Base-by-base conservation (phyloP, 139 green algal genomes). In the Chlamydomonas eustigma region DNA sequence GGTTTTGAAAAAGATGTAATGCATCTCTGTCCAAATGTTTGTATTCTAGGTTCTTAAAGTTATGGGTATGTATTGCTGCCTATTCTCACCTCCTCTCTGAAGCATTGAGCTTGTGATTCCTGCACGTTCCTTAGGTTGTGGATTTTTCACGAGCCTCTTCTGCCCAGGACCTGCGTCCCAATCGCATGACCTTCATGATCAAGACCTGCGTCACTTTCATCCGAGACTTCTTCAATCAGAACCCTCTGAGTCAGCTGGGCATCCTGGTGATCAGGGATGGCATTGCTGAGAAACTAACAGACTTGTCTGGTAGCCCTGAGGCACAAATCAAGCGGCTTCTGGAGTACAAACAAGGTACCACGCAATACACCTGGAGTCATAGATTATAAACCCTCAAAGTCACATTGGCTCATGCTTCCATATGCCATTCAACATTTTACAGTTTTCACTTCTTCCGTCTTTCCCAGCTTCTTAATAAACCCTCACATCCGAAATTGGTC, bases 211-310 rank as follows among this genome's bases (percentile, higher is more conserved):
- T 88, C 64, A 75, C 66, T 12, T 98, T 98, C 76, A 82, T 98
- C 6, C 83, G 89, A 5, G 80, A 93, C 66, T 99, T 97, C 82
- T 99, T 99, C 71, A 94, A 99, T 78, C 85, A 93, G 80, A 98
- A 98, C 79, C 94, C 94, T 4, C 83, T 98, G 18, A 92, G 84
- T 63, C 93, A 98, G 74, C 82, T 99, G 39, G 91, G 90, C 28
- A 67, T 99, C 3, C 68, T 96, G 38, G 74, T 95, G 24, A 75
- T 95, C 78, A 89, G 93, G 36, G 83, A 96, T 75, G 95, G 96
- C 32, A 69, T 91, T 32, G 91, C 92, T 0, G 79, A 95, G 69
- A 72, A 78, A 25, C 85, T 97, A 18, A 93, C 88, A 1, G 85
- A 94, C 32, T 84, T 97, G 3, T 89, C 81, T 1, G 88, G 86